These are phyloP conservation scores for Candida schatavii DNA, from an alignment of 805 yeast species.

Conservation along the genomic window DNA sequence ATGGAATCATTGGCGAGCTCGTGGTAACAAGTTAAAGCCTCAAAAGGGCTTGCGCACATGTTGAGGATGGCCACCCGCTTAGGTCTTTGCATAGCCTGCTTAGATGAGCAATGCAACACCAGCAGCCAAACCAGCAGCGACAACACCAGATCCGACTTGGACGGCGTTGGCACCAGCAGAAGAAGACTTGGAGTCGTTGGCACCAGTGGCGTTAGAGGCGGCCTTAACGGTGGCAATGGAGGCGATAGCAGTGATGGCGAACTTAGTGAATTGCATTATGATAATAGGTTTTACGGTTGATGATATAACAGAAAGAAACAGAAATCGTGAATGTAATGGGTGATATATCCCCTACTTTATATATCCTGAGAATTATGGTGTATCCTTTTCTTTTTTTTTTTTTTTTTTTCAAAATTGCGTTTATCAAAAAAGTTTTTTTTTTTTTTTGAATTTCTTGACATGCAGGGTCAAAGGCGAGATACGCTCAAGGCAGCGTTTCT, in stretches of 20 bases:
- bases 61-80: no score
- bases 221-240: slow-evolving; percentile 11
- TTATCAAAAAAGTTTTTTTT: no score
- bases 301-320: not conserved
- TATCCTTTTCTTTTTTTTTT: not conserved
- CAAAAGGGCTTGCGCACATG: no score
- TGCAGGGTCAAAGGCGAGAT: not conserved
- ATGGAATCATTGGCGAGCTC: no score
- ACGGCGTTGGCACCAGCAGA: slow-evolving; percentile 9
- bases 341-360: not conserved
- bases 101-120: slow-evolving; percentile 15
- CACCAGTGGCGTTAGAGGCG: slow-evolving; percentile 4
- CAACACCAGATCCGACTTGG: slow-evolving; percentile 13
- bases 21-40: no score
- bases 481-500: no score
- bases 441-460: not conserved
- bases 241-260: slow-evolving; percentile 9
- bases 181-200: slow-evolving; percentile 6
- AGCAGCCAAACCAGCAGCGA: slow-evolving; percentile 15
- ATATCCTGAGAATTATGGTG: not conserved
- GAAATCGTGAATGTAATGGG: not conserved
- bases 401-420: no score
- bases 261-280: slow-evolving; percentile 12
- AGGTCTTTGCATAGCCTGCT: not conserved
- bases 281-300: not conserved